phyloP scores from a whole-genome alignment of 169 alveolate genomes.

The Plasmodium adleri region DNA sequence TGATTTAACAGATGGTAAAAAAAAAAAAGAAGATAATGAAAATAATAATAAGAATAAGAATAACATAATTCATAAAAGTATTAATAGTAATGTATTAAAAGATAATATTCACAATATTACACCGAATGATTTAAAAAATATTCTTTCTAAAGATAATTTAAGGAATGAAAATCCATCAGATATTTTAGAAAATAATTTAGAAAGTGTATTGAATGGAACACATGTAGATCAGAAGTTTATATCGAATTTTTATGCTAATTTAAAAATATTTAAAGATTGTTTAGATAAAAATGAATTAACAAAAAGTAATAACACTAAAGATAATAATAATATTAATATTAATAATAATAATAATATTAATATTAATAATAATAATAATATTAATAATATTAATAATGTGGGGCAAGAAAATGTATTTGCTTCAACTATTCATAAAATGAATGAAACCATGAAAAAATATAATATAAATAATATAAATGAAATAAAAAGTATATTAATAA shows the following conservation, averaged over 20 bases:
- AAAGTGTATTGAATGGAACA: not conserved
- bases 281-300: conserved; percentile 1
- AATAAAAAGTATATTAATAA: conserved; percentile 37
- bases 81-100: too few relatives aligned
- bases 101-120: not conserved
- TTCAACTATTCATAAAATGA: conserved; percentile 18
- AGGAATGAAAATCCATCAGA: not conserved
- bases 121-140: not conserved
- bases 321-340: too few relatives aligned
- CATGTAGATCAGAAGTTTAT: conserved; percentile 39
- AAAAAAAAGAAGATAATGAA: not conserved
- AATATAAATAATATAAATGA: conserved; percentile 59
- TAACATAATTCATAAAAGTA: too few relatives aligned
- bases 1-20: not conserved
- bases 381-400: not conserved
- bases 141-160: not conserved
- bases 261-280: conserved; percentile 42
- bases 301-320: not conserved
- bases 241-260: conserved; percentile 34
- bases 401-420: conserved; percentile 2
- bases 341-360: not conserved
- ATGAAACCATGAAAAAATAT: conserved; percentile 48
- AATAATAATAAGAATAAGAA: too few relatives aligned
- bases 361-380: not conserved
- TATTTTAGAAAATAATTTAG: conserved; percentile 39